A percentile compares a stretch with the other conserved stretches of the same genome.
Conservation (phyloP, 352 stramenopile genomes). For the Pythium sukuiense region DNA sequence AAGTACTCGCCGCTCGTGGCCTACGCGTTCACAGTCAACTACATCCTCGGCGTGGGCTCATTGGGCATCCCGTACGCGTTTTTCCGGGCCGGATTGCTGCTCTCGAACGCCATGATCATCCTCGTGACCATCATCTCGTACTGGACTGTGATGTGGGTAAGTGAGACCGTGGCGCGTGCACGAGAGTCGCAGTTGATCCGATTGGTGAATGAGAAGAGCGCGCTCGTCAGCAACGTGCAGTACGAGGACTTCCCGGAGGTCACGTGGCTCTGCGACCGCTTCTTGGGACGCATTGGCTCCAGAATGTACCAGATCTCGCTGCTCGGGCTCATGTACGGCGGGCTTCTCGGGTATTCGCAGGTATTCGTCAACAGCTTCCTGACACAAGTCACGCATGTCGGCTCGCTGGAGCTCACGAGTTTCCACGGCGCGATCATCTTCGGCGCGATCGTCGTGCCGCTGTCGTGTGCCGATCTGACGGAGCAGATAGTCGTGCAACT, state of each 20-base stretch:
- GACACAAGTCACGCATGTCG: conserved; percentile 63
- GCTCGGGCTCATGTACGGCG: conserved; percentile 88
- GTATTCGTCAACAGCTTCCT: conserved; percentile 89
- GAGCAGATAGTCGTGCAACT: conserved; percentile 90
- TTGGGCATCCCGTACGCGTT: conserved; percentile 89
- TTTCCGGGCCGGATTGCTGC: conserved; percentile 70
- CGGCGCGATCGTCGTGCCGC: conserved; percentile 81
- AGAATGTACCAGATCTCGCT: conserved; percentile 84
- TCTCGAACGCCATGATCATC: conserved; percentile 74
- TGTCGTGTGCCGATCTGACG: conserved; percentile 85
- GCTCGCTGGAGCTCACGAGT: conserved; percentile 49
- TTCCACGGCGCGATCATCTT: conserved; percentile 73
- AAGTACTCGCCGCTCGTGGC: conserved; percentile 75
- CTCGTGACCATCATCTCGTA: conserved; percentile 83
- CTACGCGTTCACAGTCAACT: conserved; percentile 92
- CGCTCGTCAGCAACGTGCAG: conserved; percentile 26
- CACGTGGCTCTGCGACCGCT: conserved; percentile 75
- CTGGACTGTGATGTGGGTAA: conserved; percentile 91
- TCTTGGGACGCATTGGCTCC: conserved; percentile 60
- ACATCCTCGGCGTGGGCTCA: conserved; percentile 91
- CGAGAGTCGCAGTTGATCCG: conserved; percentile 42
- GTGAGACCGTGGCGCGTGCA: conserved; percentile 66
- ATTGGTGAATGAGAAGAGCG: conserved; percentile 38
- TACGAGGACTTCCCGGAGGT: conserved; percentile 78
- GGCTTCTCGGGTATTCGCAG: conserved; percentile 88